A percentile compares a stretch with the other conserved stretches of the same genome.
Evolutionary conservation across 139 green algal species (phyloP).

Genomic region (Yamagishiella unicocca): DNA sequence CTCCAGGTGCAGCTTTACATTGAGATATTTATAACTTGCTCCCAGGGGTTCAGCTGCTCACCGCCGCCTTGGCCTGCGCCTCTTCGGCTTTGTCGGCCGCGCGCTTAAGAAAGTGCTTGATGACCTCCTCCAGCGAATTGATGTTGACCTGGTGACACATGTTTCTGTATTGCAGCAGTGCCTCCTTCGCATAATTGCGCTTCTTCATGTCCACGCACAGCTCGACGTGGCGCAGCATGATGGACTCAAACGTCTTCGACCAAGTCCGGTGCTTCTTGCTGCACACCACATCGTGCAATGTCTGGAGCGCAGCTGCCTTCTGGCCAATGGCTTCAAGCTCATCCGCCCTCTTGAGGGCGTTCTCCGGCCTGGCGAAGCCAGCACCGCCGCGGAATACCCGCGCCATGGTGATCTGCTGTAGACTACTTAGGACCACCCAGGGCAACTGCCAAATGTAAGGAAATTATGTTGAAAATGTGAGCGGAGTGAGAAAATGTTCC

Average conservation of each 20-base stretch:
- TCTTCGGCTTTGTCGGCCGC: conserved; percentile 92
- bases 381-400: conserved; percentile 45
- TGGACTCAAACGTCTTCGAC: conserved; percentile 92
- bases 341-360: conserved; percentile 97
- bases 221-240: conserved; percentile 98
- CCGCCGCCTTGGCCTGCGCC: conserved; percentile 82
- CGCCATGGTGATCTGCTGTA: conserved; percentile 43
- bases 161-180: conserved; percentile 98
- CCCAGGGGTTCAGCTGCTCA: conserved; percentile 49
- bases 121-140: conserved; percentile 95
- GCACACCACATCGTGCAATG: conserved; percentile 97
- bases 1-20: no score
- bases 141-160: conserved; percentile 98
- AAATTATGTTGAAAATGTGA: no score
- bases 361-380: conserved; percentile 93
- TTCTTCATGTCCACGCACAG: conserved; percentile 94
- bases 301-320: conserved; percentile 85
- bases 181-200: conserved; percentile 97
- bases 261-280: conserved; percentile 97
- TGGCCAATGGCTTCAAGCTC: conserved; percentile 96
- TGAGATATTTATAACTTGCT: no score
- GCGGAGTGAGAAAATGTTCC: no score
- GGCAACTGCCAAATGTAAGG: no score
- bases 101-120: conserved; percentile 97
- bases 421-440: no score